Base-by-base conservation (phyloP, 108 stramenopile genomes). In the Epithemia pelagica region DNA sequence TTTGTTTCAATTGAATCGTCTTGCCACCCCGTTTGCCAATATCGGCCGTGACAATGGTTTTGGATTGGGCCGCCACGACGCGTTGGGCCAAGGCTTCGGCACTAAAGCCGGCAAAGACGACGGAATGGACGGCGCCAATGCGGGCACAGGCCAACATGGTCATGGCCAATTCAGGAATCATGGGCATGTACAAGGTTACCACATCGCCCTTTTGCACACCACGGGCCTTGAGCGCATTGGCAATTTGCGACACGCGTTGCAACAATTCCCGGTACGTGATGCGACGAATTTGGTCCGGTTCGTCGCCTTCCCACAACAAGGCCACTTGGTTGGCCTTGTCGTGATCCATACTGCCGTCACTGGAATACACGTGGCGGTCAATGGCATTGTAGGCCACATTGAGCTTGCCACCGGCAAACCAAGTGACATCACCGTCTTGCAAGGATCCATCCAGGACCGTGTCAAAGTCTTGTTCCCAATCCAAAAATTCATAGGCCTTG, bases 111-210 rank as follows among this genome's bases (percentile, higher is more conserved):
- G 99, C 99, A 74, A 98, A 98, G 23, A 99, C 96, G 8, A 99
- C 97, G 18, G 92, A 94, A 78, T 98, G 97, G 18, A 96, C 78
- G 18, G 96, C 96, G 19, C 99, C 99, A 58, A 99, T 94, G 27
- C 99, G 80, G 30, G 96, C 88, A 72, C 99, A 99, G 18, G 99
- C 97, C 66, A 99, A 73, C 96, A 99, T 97, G 60, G 93, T 94
- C 78, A 97, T 91, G 65, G 91, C 87, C 33, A 92, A 72, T 67
- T 99, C 96, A 10, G 96, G 96, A 26, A 98, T 92, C 98, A 99
- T 99, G 59, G 98, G 98, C 97, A 97, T 92, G 82, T 98, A 99
- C 51, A 98, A 72, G 53, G 95, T 98, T 10, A 98, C 97, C 46
- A 95, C 84, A 80, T 97, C 96, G 0, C 96, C 96, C 69, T 91